These are phyloP conservation scores for Solanum hybrid DNA, from an alignment of 305 asterid species.

Conservation along the genomic window DNA sequence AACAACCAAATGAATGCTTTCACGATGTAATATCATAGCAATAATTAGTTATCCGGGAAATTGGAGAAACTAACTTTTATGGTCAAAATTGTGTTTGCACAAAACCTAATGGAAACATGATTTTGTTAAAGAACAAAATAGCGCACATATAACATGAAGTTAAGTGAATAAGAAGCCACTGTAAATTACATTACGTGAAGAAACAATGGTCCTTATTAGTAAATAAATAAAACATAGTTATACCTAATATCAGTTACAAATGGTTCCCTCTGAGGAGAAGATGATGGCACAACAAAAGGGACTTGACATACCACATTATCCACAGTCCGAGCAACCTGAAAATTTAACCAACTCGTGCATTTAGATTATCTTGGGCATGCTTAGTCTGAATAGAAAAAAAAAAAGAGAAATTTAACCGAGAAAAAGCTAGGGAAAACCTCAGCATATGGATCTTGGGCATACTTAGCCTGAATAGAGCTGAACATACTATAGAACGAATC, in stretches of 20 bases:
- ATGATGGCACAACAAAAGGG: not conserved
- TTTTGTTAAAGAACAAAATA: not conserved
- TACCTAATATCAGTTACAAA: slow-evolving; percentile 17
- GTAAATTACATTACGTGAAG: not conserved
- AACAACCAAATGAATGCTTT: not conserved
- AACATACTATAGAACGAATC: not conserved
- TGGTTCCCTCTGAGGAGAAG: not conserved
- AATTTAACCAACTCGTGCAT: not conserved
- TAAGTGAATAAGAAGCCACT: not conserved
- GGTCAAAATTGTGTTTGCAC: not conserved
- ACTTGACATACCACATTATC: not conserved
- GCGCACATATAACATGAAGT: not conserved
- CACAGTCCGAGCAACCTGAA: not conserved
- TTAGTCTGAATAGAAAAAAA: no score
- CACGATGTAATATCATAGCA: not conserved
- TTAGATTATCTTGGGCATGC: not conserved
- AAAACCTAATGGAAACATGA: not conserved
- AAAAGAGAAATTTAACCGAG: not conserved
- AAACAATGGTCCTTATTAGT: not conserved
- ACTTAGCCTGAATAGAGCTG: not conserved
- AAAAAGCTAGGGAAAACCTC: not conserved
- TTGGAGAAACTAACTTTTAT: not conserved
- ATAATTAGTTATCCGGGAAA: not conserved
- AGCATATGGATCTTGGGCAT: not conserved
- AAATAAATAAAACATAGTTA: not conserved